Evolutionary conservation across 2,329 filamentous ascomycete species (phyloP).

Genomic region (Fusarium marasasianum): DNA sequence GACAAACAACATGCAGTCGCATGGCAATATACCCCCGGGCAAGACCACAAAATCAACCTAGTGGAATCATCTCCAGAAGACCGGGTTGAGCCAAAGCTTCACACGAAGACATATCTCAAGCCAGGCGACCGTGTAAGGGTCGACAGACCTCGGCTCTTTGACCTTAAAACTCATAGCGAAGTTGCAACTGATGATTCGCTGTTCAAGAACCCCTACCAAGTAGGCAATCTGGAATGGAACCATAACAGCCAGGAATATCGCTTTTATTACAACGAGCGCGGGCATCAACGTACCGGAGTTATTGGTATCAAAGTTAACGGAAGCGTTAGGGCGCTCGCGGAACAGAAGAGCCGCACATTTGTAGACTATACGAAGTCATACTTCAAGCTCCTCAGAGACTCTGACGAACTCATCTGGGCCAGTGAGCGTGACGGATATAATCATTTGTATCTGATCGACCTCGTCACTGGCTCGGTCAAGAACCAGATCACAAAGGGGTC

Average conservation of each 20-base stretch:
- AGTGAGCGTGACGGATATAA: conserved; percentile 45
- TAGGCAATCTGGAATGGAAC: conserved; percentile 39
- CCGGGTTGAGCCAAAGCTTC: conserved; percentile 42
- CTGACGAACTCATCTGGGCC: conserved; percentile 41
- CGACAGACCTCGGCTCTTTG: conserved; percentile 42
- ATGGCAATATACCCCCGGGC: conserved; percentile 38
- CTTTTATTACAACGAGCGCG: conserved; percentile 44
- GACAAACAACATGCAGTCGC: conserved; percentile 21
- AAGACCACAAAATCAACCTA: conserved; percentile 28
- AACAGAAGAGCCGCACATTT: conserved; percentile 42
- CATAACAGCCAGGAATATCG: conserved; percentile 36
- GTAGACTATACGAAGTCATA: conserved; percentile 38
- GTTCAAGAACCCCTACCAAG: conserved; percentile 38
- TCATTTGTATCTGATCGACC: conserved; percentile 42
- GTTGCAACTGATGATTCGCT: conserved; percentile 32
- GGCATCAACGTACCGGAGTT: conserved; percentile 37
- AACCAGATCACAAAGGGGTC: conserved; percentile 41
- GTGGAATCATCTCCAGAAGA: conserved; percentile 43
- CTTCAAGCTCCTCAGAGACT: conserved; percentile 5
- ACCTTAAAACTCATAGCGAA: conserved; percentile 28
- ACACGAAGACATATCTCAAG: conserved; percentile 37
- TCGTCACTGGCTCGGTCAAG: conserved; percentile 22
- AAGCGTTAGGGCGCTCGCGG: conserved; percentile 26
- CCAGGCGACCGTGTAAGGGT: conserved; percentile 39
- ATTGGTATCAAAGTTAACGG: conserved; percentile 30